Evolutionary conservation across 106 monocot genomes (phyloP), one percentile per base, ranked within the genome.

Genomic region (Alisma plantagoaquatica): DNA sequence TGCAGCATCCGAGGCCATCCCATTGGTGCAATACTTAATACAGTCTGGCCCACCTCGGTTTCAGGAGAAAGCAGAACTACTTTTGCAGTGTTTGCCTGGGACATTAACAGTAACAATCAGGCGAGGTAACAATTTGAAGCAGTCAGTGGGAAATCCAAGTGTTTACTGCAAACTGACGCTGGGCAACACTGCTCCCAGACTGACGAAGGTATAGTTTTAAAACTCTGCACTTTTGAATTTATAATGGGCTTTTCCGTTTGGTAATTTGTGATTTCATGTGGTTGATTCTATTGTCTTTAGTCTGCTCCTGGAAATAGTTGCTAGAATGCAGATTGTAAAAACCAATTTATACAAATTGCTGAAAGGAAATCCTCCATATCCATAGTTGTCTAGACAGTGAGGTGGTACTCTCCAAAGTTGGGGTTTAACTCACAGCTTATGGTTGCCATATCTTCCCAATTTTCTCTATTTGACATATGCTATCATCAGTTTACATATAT

Each of bases 11-110:
- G 98, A 99, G 69, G 85, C 98, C 10, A 86, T 99, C 70, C 86
- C 98, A 31, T 66, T 99, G 27, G 71, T 99, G 23, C 98, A 99
- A 59, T 91, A 86, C 61, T 73, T 99, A 73, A 99, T 99, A 54
- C 98, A 91, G 63, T 90, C 90, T 15, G 98, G 98, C 1, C 98
- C 98, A 48, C 98, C 98, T 41, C 66, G 98, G 9, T 99, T 99
- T 55, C 98, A 99, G 56, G 98, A 99, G 56, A 99, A 99, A 64
- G 79, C 86, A 12, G 98, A 99, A 65, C 71, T 90, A 31, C 82
- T 99, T 58, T 50, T 99, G 59, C 98, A 90, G 72, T 90, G 90
- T 62, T 75, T 99, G 38, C 98, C 98, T 1, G 98, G 98, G 15
- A 91, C 82, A 15, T 59, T 99, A 12, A 91, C 83, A 7, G 82